Conservation (phyloP, 2,329 filamentous ascomycete genomes). For the Talaromyces marneffei region DNA sequence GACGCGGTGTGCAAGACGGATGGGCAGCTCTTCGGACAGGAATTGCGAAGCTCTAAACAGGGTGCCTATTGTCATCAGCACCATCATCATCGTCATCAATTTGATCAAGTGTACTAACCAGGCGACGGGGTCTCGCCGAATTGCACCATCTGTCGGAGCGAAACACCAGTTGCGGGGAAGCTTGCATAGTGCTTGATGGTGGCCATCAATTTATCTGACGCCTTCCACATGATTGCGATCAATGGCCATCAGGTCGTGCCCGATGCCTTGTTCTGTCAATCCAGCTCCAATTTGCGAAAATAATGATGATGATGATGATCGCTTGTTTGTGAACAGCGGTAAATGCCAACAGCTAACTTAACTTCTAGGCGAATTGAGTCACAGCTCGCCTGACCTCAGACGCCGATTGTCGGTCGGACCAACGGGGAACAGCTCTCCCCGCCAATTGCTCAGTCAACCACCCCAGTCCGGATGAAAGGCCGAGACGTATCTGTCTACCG, state of each 20-base stretch:
- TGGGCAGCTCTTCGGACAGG: slow-evolving; percentile 94
- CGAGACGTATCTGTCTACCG: slow-evolving; percentile 11
- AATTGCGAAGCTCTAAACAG: slow-evolving; percentile 97
- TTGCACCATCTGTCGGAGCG: slow-evolving; percentile 97
- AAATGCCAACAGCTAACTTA: neutral
- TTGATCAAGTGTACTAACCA: slow-evolving; percentile 52
- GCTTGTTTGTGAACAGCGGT: neutral
- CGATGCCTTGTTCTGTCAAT: neutral
- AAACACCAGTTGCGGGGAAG: slow-evolving; percentile 94
- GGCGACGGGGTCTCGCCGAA: slow-evolving; percentile 91
- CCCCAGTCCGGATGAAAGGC: neutral
- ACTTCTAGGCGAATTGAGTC: too few species aligned
- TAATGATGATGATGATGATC: neutral
- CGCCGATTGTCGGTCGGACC: slow-evolving; percentile 14
- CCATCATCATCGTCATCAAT: neutral
- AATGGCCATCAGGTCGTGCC: slow-evolving; percentile 13
- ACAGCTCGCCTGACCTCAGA: slow-evolving; percentile 1
- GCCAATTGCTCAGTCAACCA: slow-evolving; percentile 1
- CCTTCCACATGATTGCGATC: slow-evolving; percentile 72
- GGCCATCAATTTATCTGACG: slow-evolving; percentile 83
- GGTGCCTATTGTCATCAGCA: slow-evolving; percentile 58
- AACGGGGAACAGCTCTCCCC: slow-evolving; percentile 17
- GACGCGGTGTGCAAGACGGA: slow-evolving; percentile 90
- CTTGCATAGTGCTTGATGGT: slow-evolving; percentile 96
- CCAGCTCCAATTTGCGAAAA: neutral